phyloP scores from a whole-genome alignment of 352 stramenopile genomes.

The Pythium plurisporium region DNA sequence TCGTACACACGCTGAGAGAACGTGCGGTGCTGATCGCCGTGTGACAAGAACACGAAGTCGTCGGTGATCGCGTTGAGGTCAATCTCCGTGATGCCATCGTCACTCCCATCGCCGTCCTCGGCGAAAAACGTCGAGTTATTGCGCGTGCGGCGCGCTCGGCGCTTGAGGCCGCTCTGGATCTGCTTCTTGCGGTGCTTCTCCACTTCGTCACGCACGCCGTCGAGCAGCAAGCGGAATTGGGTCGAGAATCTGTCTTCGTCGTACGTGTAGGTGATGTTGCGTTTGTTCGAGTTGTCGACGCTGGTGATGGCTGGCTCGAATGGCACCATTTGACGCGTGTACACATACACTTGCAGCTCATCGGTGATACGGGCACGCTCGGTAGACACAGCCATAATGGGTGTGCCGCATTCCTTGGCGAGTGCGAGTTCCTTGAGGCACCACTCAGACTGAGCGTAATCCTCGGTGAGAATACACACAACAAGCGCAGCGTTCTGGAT shows the following conservation, averaged over 20 bases:
- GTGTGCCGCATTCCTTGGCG: conserved; percentile 61
- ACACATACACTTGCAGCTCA: conserved; percentile 82
- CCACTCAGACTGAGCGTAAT: conserved; percentile 71
- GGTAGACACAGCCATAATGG: conserved; percentile 64
- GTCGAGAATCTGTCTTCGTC: conserved; percentile 45
- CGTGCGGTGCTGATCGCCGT: conserved; percentile 60
- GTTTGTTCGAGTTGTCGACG: conserved; percentile 47
- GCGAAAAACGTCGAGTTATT: conserved; percentile 12
- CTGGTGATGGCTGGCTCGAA: conserved; percentile 69
- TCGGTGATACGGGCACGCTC: conserved; percentile 54
- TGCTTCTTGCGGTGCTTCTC: conserved; percentile 63
- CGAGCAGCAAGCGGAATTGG: conserved; percentile 62
- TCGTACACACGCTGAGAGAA: conserved; percentile 65
- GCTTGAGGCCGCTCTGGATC: conserved; percentile 27
- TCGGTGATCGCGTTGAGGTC: conserved; percentile 28
- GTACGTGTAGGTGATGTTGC: conserved; percentile 65
- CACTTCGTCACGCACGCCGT: conserved; percentile 71
- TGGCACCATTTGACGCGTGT: conserved; percentile 78
- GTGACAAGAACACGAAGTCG: conserved; percentile 65
- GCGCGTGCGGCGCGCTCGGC: conserved; percentile 4
- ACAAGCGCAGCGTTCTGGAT: conserved; percentile 75
- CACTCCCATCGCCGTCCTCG: conserved; percentile 1
- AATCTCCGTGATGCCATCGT: conserved; percentile 22
- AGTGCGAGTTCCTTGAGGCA: conserved; percentile 77
- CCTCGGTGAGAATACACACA: conserved; percentile 67